These are phyloP conservation scores for Fusarium ambrosium DNA, from an alignment of 2,329 filamentous ascomycete species.

Conservation along the genomic window DNA sequence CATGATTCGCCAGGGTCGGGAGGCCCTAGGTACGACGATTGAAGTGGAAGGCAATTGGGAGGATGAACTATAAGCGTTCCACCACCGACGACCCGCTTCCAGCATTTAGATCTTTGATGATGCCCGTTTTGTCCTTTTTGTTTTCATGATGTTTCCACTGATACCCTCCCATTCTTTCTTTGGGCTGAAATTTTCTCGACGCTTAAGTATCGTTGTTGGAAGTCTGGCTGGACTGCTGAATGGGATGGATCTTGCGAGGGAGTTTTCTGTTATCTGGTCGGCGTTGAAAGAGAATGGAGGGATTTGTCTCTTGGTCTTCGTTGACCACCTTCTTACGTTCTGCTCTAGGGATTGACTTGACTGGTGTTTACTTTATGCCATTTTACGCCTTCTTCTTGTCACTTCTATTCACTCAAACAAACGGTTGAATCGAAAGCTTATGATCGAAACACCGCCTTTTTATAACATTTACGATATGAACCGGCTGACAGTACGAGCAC, in stretches of 20 bases:
- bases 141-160: slow-evolving; percentile 27
- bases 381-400: slow-evolving; percentile 25
- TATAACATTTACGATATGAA: slow-evolving; percentile 3
- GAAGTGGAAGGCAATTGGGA: slow-evolving; percentile 67
- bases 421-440: neutral
- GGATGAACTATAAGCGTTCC: slow-evolving; percentile 52
- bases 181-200: slow-evolving; percentile 10
- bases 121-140: slow-evolving; percentile 9
- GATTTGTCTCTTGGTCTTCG: slow-evolving; percentile 9
- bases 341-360: slow-evolving; percentile 6
- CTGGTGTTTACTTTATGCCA: slow-evolving; percentile 21
- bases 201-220: slow-evolving; percentile 14
- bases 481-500: neutral
- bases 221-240: slow-evolving; percentile 3
- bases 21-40: slow-evolving; percentile 83
- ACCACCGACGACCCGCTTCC: slow-evolving; percentile 18
- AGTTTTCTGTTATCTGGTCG: slow-evolving; percentile 26
- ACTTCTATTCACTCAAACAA: neutral
- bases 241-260: slow-evolving; percentile 23
- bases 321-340: slow-evolving; percentile 21
- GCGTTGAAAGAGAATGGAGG: slow-evolving; percentile 27
- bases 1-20: slow-evolving; percentile 90
- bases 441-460: slow-evolving; percentile 1
- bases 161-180: slow-evolving; percentile 33
- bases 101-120: slow-evolving; percentile 7